Base-by-base conservation (phyloP, 768 basidiomycete species). In the Collybia sordida region DNA sequence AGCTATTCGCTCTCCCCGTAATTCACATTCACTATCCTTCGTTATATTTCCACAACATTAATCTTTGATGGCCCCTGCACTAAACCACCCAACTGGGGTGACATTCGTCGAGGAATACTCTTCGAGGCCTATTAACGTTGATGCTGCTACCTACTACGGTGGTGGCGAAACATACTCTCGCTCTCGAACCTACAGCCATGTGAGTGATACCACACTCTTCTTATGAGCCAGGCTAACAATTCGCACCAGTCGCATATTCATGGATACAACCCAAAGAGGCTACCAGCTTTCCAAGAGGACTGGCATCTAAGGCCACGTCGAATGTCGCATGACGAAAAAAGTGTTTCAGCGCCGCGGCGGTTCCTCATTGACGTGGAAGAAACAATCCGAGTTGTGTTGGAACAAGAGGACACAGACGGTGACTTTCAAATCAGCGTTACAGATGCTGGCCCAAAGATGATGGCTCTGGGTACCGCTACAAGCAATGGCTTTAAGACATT, bases 401-500 rank as follows among this genome's bases (percentile, higher is more conserved):
- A 97, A 69, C 96, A 98, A 66, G 96, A 99, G 65, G 96, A 99
- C 64, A 98, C 96, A 12, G 93, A 98, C 55, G 90, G 89, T 25
- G 93, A 98, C 67, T 93, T 96, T 64, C 93, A 96, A 68, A 98
- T 98, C 64, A 93, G 90, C 57, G 82, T 98, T 63, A 94, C 90
- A 18, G 96, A 99, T 64, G 92, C 93, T 52, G 95, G 97, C 2
- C 95, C 95, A 11, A 99, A 98, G 74, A 80, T 96, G 65, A 87
- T 98, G 79, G 85, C 95, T 0, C 79, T 99, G 47, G 96, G 96
- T 15, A 99, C 96, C 0, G 96, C 93, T 7, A 93, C 93, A 3
- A 93, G 91, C 68, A 99, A 99, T 69, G 96, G 95, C 15, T 95
- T 92, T 84, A 98, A 98, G 74, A 88, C 87, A 3, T 97, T 97